Evolutionary conservation across 2,329 filamentous ascomycete species (phyloP).

Genomic region (Juglanconis sp.): DNA sequence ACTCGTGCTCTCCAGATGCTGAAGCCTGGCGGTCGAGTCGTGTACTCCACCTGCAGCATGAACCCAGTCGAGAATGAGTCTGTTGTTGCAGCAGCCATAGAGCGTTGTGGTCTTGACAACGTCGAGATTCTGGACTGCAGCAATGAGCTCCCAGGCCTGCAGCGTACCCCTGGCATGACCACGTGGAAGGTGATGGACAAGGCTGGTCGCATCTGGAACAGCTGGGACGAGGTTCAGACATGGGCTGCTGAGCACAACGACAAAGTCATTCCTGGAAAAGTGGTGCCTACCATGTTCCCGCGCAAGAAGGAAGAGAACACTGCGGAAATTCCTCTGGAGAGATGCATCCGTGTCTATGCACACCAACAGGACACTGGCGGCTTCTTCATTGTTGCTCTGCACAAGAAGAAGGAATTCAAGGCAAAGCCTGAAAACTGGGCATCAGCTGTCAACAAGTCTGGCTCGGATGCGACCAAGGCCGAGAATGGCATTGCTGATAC

Average conservation of each 20-base stretch:
- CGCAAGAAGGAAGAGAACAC: conserved; percentile 50
- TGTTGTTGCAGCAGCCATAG: conserved; percentile 82
- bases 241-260: conserved; percentile 55
- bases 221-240: conserved; percentile 77
- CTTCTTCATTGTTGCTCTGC: conserved; percentile 94
- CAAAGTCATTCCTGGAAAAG: conserved; percentile 58
- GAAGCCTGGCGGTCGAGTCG: conserved; percentile 88
- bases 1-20: conserved; percentile 92
- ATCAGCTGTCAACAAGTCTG: conserved; percentile 9
- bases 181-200: conserved; percentile 93
- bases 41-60: conserved; percentile 98
- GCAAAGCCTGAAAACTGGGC: conserved; percentile 67
- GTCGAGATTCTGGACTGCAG: conserved; percentile 84
- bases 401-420: conserved; percentile 85
- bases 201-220: conserved; percentile 71
- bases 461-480: conserved; percentile 2
- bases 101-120: conserved; percentile 76
- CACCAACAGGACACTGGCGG: conserved; percentile 95
- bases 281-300: conserved; percentile 84
- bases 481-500: not conserved
- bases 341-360: conserved; percentile 90
- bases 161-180: conserved; percentile 72
- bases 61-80: conserved; percentile 98
- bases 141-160: conserved; percentile 70
- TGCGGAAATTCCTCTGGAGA: conserved; percentile 72